Evolutionary conservation across 1,284 basidiomycete genomes (phyloP).

Genomic region (Irpex lacteus): DNA sequence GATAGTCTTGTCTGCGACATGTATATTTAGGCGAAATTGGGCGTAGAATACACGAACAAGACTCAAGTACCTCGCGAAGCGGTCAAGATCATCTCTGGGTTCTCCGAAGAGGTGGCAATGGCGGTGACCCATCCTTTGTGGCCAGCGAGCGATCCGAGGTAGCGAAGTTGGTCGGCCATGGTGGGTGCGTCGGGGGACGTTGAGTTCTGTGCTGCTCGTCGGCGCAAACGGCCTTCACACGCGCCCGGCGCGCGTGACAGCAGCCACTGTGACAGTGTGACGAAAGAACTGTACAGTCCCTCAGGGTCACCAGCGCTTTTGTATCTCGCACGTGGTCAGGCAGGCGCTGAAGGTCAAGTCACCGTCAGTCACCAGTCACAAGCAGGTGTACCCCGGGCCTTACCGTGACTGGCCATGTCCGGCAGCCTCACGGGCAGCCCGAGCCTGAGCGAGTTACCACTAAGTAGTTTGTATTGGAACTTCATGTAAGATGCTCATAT

Average conservation of each 20-base stretch:
- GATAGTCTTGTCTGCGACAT: conserved; percentile 90
- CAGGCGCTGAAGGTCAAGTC: neutral
- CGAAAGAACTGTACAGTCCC: conserved; percentile 38
- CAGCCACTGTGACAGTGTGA: conserved; percentile 52
- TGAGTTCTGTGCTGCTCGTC: conserved; percentile 27
- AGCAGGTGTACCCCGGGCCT: too few species aligned
- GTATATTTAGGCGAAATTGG: conserved; percentile 18
- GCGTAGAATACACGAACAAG: conserved; percentile 17
- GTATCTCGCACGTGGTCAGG: neutral
- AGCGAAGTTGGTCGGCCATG: conserved; percentile 61
- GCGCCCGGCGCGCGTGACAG: conserved; percentile 39
- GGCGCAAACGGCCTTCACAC: conserved; percentile 19
- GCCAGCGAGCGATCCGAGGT: conserved; percentile 90
- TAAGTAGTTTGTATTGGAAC: too few species aligned
- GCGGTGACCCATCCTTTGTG: conserved; percentile 98
- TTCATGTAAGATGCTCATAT: too few species aligned
- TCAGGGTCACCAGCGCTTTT: conserved; percentile 1
- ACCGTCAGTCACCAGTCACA: too few species aligned
- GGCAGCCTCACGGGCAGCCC: too few species aligned
- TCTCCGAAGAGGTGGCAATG: conserved; percentile 95
- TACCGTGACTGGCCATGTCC: too few species aligned
- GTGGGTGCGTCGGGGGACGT: conserved; percentile 9
- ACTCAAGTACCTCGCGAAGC: conserved; percentile 84
- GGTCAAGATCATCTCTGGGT: conserved; percentile 95
- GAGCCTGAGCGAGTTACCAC: too few species aligned